Evolutionary conservation across 768 basidiomycete genomes (phyloP).

Genomic region (Cystofilobasidium macerans): DNA sequence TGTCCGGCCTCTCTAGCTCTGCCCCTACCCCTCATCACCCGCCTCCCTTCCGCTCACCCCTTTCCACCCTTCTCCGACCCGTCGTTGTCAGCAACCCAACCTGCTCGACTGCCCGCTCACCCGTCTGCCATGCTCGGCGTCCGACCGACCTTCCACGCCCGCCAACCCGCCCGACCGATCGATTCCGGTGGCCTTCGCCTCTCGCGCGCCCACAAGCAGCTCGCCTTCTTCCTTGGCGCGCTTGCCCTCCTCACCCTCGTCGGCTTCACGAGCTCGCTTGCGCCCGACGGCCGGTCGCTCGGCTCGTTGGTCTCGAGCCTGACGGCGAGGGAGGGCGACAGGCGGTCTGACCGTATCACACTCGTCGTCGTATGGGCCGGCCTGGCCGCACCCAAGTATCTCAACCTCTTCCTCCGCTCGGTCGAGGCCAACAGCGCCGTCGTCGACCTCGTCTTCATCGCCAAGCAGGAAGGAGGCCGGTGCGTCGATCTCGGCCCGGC

Average conservation of each 20-base stretch:
- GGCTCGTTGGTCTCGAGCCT: too few species aligned
- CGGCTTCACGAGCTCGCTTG: background rate
- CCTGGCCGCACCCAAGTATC: conserved; percentile 9
- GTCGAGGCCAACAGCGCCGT: conserved; percentile 11
- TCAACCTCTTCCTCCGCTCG: conserved; percentile 8
- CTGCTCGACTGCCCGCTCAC: background rate
- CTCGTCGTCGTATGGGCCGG: conserved; percentile 23
- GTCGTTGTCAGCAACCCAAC: background rate
- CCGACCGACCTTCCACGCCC: background rate
- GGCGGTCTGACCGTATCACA: conserved; percentile 10
- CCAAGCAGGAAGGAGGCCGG: conserved; percentile 1
- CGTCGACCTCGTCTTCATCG: conserved; percentile 23
- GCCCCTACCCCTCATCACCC: too few species aligned
- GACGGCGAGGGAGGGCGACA: too few species aligned
- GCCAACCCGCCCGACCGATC: background rate
- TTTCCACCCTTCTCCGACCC: background rate
- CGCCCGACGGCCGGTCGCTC: background rate
- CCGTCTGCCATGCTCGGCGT: background rate
- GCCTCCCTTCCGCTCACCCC: background rate
- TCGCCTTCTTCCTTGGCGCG: background rate
- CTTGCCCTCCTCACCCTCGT: background rate
- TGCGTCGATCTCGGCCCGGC: conserved; percentile 18
- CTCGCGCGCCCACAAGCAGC: background rate
- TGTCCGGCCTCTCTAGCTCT: too few species aligned
- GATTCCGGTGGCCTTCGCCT: background rate